phyloP scores from a whole-genome alignment of 2,329 filamentous ascomycete genomes.

The Venturia oleaginea region DNA sequence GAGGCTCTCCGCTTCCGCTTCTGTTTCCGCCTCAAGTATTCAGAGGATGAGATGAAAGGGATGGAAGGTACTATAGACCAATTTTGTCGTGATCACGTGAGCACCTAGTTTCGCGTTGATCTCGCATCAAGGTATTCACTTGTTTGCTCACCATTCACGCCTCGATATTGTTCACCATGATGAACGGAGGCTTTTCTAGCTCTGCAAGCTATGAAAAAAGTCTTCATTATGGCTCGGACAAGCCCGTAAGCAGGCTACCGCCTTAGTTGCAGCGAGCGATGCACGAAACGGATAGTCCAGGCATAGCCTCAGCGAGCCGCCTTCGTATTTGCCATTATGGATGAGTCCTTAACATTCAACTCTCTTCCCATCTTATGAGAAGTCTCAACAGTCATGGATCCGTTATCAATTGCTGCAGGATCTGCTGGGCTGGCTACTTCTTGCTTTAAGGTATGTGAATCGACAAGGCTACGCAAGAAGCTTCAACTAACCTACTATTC shows the following conservation, averaged over 20 bases:
- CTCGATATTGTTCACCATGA: too few relatives aligned
- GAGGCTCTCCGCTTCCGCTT: too few relatives aligned
- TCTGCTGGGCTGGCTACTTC: background rate
- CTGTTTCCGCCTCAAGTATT: too few relatives aligned
- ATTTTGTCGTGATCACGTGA: too few relatives aligned
- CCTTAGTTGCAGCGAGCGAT: background rate
- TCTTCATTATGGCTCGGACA: background rate
- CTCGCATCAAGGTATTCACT: too few relatives aligned
- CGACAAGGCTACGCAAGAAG: background rate
- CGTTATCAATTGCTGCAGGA: constrained; percentile 3
- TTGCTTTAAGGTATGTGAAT: background rate
- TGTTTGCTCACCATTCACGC: too few relatives aligned
- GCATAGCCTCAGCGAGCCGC: background rate
- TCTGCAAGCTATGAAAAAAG: background rate
- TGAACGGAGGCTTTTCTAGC: background rate
- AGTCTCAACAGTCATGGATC: background rate
- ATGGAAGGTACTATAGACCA: too few relatives aligned
- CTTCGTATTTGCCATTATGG: background rate
- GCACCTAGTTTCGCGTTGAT: too few relatives aligned
- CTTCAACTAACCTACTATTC: background rate
- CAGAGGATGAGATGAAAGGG: too few relatives aligned
- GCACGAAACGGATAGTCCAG: background rate
- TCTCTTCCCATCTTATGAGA: background rate
- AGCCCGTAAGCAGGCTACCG: background rate
- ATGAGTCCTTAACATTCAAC: background rate